A percentile compares a stretch with the other conserved stretches of the same genome.
Evolutionary conservation across 257 asterid species (phyloP).

Genomic region (Solanum corneliomulleri): DNA sequence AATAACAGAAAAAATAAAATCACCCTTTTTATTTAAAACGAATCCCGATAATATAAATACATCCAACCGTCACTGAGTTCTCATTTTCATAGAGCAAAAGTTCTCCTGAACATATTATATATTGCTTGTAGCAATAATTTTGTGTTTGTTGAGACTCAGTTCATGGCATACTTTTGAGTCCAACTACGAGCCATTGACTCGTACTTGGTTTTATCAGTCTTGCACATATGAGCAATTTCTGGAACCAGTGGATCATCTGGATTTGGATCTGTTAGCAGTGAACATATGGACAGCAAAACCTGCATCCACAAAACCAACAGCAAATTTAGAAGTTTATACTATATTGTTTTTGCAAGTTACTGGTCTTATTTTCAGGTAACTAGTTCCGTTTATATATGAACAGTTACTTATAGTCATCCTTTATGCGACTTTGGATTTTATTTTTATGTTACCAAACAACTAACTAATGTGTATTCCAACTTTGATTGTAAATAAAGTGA

Average conservation of each 20-base stretch:
- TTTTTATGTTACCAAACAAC: background rate
- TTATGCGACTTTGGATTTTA: background rate
- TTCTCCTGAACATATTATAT: background rate
- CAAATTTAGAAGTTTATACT: background rate
- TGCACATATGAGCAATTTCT: slow-evolving; percentile 76
- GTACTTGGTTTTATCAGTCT: slow-evolving; percentile 52
- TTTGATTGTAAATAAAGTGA: background rate
- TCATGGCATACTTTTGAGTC: slow-evolving; percentile 88
- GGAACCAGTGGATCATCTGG: slow-evolving; percentile 91
- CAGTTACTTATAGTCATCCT: background rate
- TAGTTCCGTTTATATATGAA: background rate
- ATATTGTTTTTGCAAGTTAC: background rate
- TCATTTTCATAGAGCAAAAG: background rate
- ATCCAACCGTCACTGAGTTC: background rate
- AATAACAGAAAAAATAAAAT: background rate
- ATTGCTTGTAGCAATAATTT: background rate
- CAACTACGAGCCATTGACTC: slow-evolving; percentile 74
- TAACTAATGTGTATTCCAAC: background rate
- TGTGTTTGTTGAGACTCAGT: slow-evolving; percentile 7
- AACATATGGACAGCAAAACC: slow-evolving; percentile 83
- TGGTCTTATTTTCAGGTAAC: background rate
- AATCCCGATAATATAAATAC: background rate
- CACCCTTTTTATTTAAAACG: background rate
- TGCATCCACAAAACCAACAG: background rate
- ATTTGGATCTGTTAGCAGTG: slow-evolving; percentile 78